Percentiles rank a stretch among this genome's conserved stretches.
Evolutionary conservation across 768 basidiomycete genomes (phyloP).

Genomic region (Lentinus brumalis): DNA sequence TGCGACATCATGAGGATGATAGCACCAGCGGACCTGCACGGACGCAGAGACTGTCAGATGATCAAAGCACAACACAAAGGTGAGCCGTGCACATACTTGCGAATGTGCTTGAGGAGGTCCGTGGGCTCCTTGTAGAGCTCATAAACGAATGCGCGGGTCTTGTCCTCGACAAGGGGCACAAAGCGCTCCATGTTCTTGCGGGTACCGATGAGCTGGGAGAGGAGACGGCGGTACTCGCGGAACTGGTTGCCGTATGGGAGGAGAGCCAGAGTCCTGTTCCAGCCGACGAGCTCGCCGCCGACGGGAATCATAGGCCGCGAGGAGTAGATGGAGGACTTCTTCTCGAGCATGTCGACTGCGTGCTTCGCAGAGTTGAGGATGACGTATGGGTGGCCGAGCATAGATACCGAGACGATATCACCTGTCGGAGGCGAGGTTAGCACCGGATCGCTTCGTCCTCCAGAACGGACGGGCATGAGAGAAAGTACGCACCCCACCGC

Average conservation of each 20-base stretch:
- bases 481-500: slow-evolving; percentile 22
- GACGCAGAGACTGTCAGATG: background rate
- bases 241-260: slow-evolving; percentile 28
- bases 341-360: slow-evolving; percentile 34
- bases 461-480: background rate
- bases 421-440: slow-evolving; percentile 21
- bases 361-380: slow-evolving; percentile 30
- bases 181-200: slow-evolving; percentile 27
- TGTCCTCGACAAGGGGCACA: slow-evolving; percentile 31
- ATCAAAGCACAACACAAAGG: background rate
- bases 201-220: slow-evolving; percentile 27
- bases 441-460: background rate
- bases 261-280: slow-evolving; percentile 25
- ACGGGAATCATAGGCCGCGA: slow-evolving; percentile 30
- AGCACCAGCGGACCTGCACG: slow-evolving; percentile 26
- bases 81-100: slow-evolving; percentile 24
- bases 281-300: slow-evolving; percentile 31
- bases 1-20: slow-evolving; percentile 33
- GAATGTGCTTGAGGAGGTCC: slow-evolving; percentile 28
- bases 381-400: slow-evolving; percentile 32
- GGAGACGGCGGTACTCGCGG: slow-evolving; percentile 28
- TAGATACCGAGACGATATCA: slow-evolving; percentile 30
- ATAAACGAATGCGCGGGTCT: slow-evolving; percentile 33
- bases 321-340: slow-evolving; percentile 33
- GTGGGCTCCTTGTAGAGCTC: slow-evolving; percentile 32